Conservation (phyloP, 2,329 filamentous ascomycete genomes). For the Beauveria sp. region DNA sequence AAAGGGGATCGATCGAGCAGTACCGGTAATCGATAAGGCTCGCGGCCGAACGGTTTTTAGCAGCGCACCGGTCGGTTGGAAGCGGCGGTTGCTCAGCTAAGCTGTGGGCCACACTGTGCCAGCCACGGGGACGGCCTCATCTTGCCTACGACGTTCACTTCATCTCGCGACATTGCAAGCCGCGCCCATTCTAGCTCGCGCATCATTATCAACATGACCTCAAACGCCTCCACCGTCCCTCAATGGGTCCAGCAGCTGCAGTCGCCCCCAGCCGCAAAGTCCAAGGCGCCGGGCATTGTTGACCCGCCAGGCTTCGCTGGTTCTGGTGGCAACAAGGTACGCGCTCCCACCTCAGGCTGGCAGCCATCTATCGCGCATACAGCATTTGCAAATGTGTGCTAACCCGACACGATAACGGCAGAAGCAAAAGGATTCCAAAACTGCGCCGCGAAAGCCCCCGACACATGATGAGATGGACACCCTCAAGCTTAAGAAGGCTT, state of each 20-base stretch:
- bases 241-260: slow-evolving; percentile 79
- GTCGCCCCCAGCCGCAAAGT: slow-evolving; percentile 56
- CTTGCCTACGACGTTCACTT: not conserved
- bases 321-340: slow-evolving; percentile 50
- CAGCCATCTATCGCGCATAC: not conserved
- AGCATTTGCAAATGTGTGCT: slow-evolving; percentile 9
- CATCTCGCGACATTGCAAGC: not conserved
- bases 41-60: too few relatives aligned
- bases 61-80: not conserved
- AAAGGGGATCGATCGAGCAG: not conserved
- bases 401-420: slow-evolving; percentile 15
- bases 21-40: slow-evolving; percentile 7
- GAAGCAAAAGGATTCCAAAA: slow-evolving; percentile 45
- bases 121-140: not conserved
- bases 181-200: not conserved
- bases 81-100: slow-evolving; percentile 5
- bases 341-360: not conserved
- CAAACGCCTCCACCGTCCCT: slow-evolving; percentile 41
- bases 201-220: slow-evolving; percentile 18
- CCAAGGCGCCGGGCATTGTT: slow-evolving; percentile 60
- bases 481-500: slow-evolving; percentile 96
- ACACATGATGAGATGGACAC: slow-evolving; percentile 84
- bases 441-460: slow-evolving; percentile 54
- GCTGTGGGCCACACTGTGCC: not conserved
- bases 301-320: slow-evolving; percentile 80